Conservation (phyloP, 75 land plant species). For the Pinus taeda region DNA sequence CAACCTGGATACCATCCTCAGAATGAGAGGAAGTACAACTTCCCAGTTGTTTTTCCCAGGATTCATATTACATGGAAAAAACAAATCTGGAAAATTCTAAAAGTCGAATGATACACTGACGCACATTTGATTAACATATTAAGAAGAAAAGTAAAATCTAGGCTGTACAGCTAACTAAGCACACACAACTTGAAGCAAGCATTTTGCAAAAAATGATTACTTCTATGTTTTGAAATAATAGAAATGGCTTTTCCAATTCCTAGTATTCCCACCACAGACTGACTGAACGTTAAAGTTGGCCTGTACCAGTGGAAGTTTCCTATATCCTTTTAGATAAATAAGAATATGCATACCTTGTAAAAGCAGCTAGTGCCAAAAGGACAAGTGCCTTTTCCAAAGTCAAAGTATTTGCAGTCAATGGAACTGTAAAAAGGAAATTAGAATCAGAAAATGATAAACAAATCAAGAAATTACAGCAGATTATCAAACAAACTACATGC, state of each 20-base stretch:
- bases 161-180: background rate
- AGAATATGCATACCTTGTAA: conserved; percentile 68
- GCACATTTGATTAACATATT: background rate
- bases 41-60: too few relatives aligned
- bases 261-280: background rate
- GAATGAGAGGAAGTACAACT: too few relatives aligned
- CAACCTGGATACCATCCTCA: too few relatives aligned
- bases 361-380: conserved; percentile 98
- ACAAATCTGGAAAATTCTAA: background rate
- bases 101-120: background rate
- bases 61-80: too few relatives aligned
- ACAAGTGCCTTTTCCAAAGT: conserved; percentile 88
- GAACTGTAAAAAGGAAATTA: conserved; percentile 48
- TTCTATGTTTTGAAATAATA: background rate
- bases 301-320: background rate
- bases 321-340: background rate
- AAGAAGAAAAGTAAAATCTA: background rate
- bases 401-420: conserved; percentile 90
- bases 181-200: background rate
- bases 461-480: background rate
- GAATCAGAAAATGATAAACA: background rate
- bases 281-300: background rate
- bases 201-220: background rate
- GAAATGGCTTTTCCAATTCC: background rate
- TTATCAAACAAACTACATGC: background rate